phyloP scores from a whole-genome alignment of 768 basidiomycete genomes.

The Melanogaster broomeanus region DNA sequence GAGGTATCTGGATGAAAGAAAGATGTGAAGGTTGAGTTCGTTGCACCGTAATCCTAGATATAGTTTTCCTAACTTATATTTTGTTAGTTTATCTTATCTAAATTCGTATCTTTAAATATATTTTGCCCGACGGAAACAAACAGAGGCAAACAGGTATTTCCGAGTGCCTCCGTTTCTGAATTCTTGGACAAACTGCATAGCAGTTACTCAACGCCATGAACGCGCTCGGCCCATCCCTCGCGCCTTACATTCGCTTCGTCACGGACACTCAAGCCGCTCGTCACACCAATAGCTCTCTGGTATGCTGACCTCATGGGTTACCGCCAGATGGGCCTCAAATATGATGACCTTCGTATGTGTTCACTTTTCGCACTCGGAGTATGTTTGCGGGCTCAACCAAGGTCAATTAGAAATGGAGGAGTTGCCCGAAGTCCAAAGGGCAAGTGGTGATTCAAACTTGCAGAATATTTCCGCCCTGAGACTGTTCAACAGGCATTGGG shows the following conservation, averaged over 20 bases:
- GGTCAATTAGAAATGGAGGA: conserved; percentile 68
- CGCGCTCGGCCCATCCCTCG: conserved; percentile 72
- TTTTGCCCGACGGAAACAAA: conserved; percentile 35
- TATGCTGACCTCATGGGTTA: conserved; percentile 83
- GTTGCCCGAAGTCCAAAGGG: conserved; percentile 74
- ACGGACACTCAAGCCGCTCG: conserved; percentile 61
- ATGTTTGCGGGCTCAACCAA: neutral
- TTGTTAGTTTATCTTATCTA: conserved; percentile 34
- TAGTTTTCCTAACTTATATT: conserved; percentile 22
- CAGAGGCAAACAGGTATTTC: conserved; percentile 41
- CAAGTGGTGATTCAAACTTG: conserved; percentile 32
- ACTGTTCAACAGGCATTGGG: conserved; percentile 62
- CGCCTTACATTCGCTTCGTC: conserved; percentile 73
- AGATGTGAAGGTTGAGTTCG: conserved; percentile 6
- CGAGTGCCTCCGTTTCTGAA: conserved; percentile 23
- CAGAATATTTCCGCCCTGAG: neutral
- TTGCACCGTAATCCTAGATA: conserved; percentile 20
- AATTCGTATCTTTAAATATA: conserved; percentile 31
- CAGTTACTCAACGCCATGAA: conserved; percentile 34
- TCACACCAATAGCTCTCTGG: conserved; percentile 81
- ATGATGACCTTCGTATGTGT: conserved; percentile 90
- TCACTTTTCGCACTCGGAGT: conserved; percentile 5
- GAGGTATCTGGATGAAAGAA: conserved; percentile 32
- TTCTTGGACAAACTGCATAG: conserved; percentile 24
- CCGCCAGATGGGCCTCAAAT: conserved; percentile 84